Base-by-base conservation (phyloP, 495 filamentous ascomycete genomes). In the Penicillium crystallinum region DNA sequence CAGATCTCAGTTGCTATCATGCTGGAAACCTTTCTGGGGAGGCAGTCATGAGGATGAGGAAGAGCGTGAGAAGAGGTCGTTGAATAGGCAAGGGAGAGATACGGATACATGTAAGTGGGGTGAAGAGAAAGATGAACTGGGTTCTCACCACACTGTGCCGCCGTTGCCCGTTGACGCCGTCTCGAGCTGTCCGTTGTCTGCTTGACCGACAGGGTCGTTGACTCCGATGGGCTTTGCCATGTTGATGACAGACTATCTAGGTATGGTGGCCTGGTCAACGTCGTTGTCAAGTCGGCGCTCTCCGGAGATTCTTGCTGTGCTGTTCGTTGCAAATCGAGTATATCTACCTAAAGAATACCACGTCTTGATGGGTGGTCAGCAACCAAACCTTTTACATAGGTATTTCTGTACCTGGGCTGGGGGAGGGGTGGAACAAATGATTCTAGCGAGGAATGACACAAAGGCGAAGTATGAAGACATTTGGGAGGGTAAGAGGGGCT, bases 381-480 rank as follows among this genome's bases (percentile, higher is more conserved):
- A 43, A 29, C 23, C 25, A 5, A 15, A 29, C 25, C n/a, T n/a
- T n/a, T n/a, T 42, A 42, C 22, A 15, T 9, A 14, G 1, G 8
- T 29, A 7, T 17, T 15, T n/a, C n/a, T n/a, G n/a, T n/a, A n/a
- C n/a, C n/a, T n/a, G n/a, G n/a, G n/a, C n/a, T n/a, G n/a, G n/a
- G n/a, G 37, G 5, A 14, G 12, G n/a, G 8, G 3, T 6, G 11
- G 6, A 27, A 17, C 2, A 25, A 43, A 6, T 18, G 7, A 40
- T 40, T 25, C 21, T 39, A 14, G 17, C 7, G 38, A 15, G 23
- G 38, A 23, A 40, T 5, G 38, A 10, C 4, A 11, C 30, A 55
- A 27, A 22, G 40, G 33, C 21, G 46, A 29, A 46, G 27, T 54
- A 39, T 25, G 31, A 39, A n/a, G n/a, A 30, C 15, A 46, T 42